phyloP scores from a whole-genome alignment of 306 rosid species.

The Canavalia gladiata region DNA sequence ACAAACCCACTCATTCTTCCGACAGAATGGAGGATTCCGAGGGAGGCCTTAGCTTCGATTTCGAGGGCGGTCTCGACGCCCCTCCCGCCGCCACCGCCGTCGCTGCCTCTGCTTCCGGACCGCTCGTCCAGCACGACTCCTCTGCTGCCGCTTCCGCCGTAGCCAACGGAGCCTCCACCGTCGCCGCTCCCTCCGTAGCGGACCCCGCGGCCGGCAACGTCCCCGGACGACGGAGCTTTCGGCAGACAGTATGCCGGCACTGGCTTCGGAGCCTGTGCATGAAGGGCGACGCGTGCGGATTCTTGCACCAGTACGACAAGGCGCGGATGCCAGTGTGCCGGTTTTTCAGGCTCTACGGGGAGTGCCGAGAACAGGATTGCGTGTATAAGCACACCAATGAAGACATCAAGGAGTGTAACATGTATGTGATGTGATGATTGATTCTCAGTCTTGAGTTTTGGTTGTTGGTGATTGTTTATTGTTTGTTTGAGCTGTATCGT shows the following conservation, averaged over 20 bases:
- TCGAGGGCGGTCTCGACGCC: slow-evolving; percentile 95
- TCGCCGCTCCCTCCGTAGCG: slow-evolving; percentile 19
- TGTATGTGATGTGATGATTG: slow-evolving; percentile 57
- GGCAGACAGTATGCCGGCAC: slow-evolving; percentile 98
- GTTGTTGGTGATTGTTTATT: neutral
- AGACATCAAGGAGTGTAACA: slow-evolving; percentile 98
- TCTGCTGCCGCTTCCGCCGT: slow-evolving; percentile 47
- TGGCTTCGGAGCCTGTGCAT: slow-evolving; percentile 95
- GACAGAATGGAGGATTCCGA: slow-evolving; percentile 89
- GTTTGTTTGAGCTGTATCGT: neutral
- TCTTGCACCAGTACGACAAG: slow-evolving; percentile 96
- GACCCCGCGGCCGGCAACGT: slow-evolving; percentile 42
- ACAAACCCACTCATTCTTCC: neutral
- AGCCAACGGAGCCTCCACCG: slow-evolving; percentile 51
- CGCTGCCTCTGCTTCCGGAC: slow-evolving; percentile 57
- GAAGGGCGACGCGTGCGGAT: slow-evolving; percentile 99
- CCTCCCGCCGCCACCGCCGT: slow-evolving; percentile 53
- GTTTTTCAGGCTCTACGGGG: slow-evolving; percentile 87
- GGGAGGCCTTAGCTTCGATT: slow-evolving; percentile 96
- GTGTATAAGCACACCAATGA: slow-evolving; percentile 97
- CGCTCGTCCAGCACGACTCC: slow-evolving; percentile 60
- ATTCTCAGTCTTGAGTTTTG: neutral
- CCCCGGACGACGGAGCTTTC: slow-evolving; percentile 81
- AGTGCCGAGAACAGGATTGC: slow-evolving; percentile 98
- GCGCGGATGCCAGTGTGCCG: slow-evolving; percentile 98